Conservation (phyloP, 2,329 filamentous ascomycete species). For the Geosmithia morbida region DNA sequence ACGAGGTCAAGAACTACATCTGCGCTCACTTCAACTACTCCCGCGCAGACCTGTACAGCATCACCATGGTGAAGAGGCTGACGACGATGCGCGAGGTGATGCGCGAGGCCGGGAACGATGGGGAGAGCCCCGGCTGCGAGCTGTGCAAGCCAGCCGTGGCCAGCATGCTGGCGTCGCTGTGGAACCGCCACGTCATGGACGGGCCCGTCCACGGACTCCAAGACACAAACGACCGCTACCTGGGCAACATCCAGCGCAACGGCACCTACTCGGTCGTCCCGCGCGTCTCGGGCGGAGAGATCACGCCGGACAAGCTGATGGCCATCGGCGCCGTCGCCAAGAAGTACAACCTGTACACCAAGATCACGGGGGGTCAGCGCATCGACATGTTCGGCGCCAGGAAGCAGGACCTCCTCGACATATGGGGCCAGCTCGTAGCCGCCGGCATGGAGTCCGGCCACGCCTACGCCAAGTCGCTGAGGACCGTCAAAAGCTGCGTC, state of each 20-base stretch:
- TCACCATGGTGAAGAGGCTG: conserved; percentile 68
- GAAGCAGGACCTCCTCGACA: conserved; percentile 71
- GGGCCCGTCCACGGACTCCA: conserved; percentile 58
- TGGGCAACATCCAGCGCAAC: conserved; percentile 84
- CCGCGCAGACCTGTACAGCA: conserved; percentile 79
- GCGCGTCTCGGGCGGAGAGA: conserved; percentile 70
- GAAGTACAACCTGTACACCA: conserved; percentile 74
- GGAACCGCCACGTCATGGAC: conserved; percentile 73
- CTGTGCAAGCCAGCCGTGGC: conserved; percentile 72
- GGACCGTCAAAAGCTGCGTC: conserved; percentile 86
- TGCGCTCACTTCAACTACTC: conserved; percentile 77
- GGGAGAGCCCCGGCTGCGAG: conserved; percentile 67
- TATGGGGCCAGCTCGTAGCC: conserved; percentile 69
- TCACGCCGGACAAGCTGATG: conserved; percentile 74
- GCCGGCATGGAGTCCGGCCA: conserved; percentile 86
- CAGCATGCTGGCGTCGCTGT: conserved; percentile 68
- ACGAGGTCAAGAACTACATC: conserved; percentile 75
- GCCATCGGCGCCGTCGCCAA: conserved; percentile 73
- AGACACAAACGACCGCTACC: conserved; percentile 79
- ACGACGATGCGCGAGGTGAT: conserved; percentile 63
- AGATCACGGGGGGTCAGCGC: conserved; percentile 82
- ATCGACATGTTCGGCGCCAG: conserved; percentile 89
- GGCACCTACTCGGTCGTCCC: conserved; percentile 84
- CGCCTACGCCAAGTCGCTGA: conserved; percentile 76
- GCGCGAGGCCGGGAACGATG: conserved; percentile 59